A percentile compares a stretch with the other conserved stretches of the same genome.
Evolutionary conservation across 176 grass and related monocot species (phyloP).

Genomic region (Avena eriantha): DNA sequence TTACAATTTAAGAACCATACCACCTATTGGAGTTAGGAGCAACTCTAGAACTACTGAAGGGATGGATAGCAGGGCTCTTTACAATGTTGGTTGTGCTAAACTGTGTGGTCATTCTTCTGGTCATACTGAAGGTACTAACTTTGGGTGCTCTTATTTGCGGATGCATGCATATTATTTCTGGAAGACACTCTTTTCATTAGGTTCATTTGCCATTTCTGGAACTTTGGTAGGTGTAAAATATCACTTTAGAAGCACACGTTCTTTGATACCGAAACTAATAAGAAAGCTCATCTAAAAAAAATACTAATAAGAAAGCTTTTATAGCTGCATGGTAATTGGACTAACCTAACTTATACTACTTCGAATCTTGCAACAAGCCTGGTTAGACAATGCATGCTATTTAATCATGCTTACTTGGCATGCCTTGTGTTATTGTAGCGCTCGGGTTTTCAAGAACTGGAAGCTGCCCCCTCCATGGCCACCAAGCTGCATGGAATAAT

Average conservation of each 20-base stretch:
- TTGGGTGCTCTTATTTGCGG: conserved; percentile 31
- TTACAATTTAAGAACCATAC: conserved; percentile 57
- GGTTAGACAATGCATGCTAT: conserved; percentile 9
- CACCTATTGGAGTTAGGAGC: conserved; percentile 59
- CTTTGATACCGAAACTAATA: neutral
- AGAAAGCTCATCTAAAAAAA: too few species aligned
- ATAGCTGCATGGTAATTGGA: conserved; percentile 47
- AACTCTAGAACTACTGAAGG: conserved; percentile 60
- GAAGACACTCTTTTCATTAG: conserved; percentile 25
- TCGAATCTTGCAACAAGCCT: conserved; percentile 18
- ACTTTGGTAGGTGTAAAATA: conserved; percentile 30
- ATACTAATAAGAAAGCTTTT: conserved; percentile 51
- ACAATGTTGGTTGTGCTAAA: conserved; percentile 56
- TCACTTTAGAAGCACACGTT: conserved; percentile 47
- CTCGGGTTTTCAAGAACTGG: conserved; percentile 71
- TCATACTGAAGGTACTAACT: conserved; percentile 60
- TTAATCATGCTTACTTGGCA: conserved; percentile 40
- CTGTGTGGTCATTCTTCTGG: conserved; percentile 62
- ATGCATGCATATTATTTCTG: conserved; percentile 17
- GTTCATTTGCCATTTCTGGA: neutral
- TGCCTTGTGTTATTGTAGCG: conserved; percentile 46
- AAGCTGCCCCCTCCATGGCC: conserved; percentile 71
- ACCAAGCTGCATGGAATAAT: conserved; percentile 65
- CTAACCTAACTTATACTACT: neutral
- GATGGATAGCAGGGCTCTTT: conserved; percentile 55